Conservation (phyloP, 2,329 filamentous ascomycete species). For the Aspergillus caelatus region DNA sequence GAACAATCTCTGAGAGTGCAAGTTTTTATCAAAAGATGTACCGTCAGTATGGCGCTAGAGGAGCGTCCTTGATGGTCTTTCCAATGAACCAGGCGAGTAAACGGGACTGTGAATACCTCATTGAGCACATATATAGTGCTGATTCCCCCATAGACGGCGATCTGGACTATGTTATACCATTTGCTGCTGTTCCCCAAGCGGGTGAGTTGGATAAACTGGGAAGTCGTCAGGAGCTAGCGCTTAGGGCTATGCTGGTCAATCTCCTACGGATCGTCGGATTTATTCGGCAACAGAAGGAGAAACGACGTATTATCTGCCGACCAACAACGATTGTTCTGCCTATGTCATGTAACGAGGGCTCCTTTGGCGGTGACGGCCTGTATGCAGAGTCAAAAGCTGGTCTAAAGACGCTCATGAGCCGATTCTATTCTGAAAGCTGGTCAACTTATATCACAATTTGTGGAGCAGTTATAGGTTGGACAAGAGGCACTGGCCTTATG, state of each 20-base stretch:
- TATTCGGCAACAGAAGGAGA: conserved; percentile 25
- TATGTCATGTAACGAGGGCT: conserved; percentile 50
- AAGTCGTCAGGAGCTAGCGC: conserved; percentile 18
- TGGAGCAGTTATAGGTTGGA: conserved; percentile 51
- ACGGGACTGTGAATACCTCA: conserved; percentile 40
- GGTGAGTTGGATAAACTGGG: conserved; percentile 40
- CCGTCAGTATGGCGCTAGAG: conserved; percentile 32
- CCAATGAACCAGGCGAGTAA: conserved; percentile 48
- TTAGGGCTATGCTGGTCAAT: conserved; percentile 40
- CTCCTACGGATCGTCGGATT: conserved; percentile 41
- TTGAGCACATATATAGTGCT: conserved; percentile 41
- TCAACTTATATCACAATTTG: conserved; percentile 41
- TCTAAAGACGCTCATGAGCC: conserved; percentile 24
- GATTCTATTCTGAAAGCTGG: conserved; percentile 24
- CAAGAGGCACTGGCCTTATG: conserved; percentile 50
- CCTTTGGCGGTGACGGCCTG: conserved; percentile 48
- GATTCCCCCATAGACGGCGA: conserved; percentile 32
- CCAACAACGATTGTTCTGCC: conserved; percentile 47
- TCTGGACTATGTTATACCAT: conserved; percentile 47
- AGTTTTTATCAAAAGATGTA: conserved; percentile 42
- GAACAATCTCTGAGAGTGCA: conserved; percentile 29
- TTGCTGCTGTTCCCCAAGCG: conserved; percentile 45
- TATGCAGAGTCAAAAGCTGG: conserved; percentile 52
- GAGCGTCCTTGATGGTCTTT: conserved; percentile 40
- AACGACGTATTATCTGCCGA: conserved; percentile 26